Evolutionary conservation across 768 basidiomycete species (phyloP).

Genomic region (Leccinum incarnatum): DNA sequence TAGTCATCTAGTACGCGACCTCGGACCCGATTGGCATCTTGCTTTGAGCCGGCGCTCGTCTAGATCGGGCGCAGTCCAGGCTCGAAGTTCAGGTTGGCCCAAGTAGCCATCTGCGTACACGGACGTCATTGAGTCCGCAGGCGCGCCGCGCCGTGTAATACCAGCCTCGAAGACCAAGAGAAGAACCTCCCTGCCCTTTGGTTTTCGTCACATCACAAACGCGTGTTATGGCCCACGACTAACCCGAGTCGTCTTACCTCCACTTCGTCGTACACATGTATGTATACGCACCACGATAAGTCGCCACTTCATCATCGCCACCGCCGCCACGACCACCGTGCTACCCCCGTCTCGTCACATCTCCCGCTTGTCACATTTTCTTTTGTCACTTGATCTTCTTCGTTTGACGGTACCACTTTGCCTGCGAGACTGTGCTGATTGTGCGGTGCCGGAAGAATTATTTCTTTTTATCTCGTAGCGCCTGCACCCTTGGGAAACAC

Average conservation of each 20-base stretch:
- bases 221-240: neutral
- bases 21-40: neutral
- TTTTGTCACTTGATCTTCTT: neutral
- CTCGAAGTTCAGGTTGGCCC: neutral
- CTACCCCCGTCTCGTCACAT: constrained; percentile 2
- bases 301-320: neutral
- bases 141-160: neutral
- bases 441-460: constrained; percentile 2
- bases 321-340: neutral
- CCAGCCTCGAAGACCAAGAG: neutral
- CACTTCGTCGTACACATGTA: neutral
- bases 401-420: neutral
- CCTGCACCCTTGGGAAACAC: neutral
- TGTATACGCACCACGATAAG: neutral
- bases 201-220: neutral
- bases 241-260: neutral
- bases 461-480: neutral
- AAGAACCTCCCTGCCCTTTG: neutral
- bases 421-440: neutral
- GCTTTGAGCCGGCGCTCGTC: neutral
- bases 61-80: neutral
- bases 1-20: neutral
- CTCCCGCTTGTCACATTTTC: neutral
- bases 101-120: neutral
- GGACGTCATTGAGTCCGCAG: neutral